These are phyloP conservation scores for Lasiodiplodia citricola DNA, from an alignment of 2,329 filamentous ascomycete genomes.

Conservation along the genomic window DNA sequence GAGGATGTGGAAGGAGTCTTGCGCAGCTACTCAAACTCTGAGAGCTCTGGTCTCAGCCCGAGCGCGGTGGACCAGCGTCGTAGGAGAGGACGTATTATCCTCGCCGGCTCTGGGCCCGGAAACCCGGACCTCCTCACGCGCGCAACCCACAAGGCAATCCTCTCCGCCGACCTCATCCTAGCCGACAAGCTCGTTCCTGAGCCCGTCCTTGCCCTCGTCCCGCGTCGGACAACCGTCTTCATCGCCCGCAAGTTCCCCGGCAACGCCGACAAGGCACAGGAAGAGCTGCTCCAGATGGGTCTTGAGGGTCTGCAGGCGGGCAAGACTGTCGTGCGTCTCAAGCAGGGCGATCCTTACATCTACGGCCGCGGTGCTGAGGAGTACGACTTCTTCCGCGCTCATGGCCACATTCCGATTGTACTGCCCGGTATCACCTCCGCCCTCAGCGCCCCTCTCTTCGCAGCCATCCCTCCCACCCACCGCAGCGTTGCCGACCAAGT, in stretches of 20 bases:
- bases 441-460: slow-evolving; percentile 85
- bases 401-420: slow-evolving; percentile 74
- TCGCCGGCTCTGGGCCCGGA: slow-evolving; percentile 91
- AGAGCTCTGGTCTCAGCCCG: slow-evolving; percentile 38
- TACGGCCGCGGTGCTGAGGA: slow-evolving; percentile 96
- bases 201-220: slow-evolving; percentile 85
- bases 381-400: slow-evolving; percentile 77
- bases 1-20: slow-evolving; percentile 78
- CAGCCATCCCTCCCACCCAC: slow-evolving; percentile 85
- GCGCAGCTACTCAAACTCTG: slow-evolving; percentile 66
- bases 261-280: slow-evolving; percentile 91
- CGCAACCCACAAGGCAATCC: slow-evolving; percentile 78
- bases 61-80: slow-evolving; percentile 35
- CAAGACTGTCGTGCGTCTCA: slow-evolving; percentile 83
- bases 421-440: slow-evolving; percentile 91
- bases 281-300: slow-evolving; percentile 82
- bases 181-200: slow-evolving; percentile 87
- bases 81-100: slow-evolving; percentile 72
- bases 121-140: slow-evolving; percentile 90
- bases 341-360: slow-evolving; percentile 96
- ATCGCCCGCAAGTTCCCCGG: slow-evolving; percentile 98
- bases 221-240: slow-evolving; percentile 83
- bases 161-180: slow-evolving; percentile 76
- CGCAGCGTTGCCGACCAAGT: slow-evolving; percentile 90
- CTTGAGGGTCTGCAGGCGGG: slow-evolving; percentile 72